Evolutionary conservation across 768 basidiomycete genomes (phyloP), one percentile per base, ranked within the genome.

Genomic region (Amanita exitialis): DNA sequence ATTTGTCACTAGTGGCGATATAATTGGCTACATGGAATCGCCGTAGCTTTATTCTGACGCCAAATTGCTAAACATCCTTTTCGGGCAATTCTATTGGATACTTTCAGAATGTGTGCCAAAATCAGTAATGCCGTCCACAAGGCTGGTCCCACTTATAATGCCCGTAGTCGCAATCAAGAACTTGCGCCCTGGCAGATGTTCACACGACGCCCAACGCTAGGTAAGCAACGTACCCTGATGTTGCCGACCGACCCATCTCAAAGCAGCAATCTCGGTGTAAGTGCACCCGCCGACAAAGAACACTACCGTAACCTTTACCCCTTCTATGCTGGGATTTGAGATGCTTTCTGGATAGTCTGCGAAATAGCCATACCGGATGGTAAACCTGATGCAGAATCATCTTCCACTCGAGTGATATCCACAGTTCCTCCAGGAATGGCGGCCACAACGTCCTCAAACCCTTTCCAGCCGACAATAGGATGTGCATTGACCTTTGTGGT

Each of bases 251-350:
- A 95, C 85, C 91, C 92, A 96, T 63, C 96, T 76, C 57, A 99
- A 64, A 5, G 95, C 95, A 34, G 96, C 85, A 53, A 98, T 92
- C 70, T 98, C 96, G 7, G 95, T 95, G 59, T 90, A 96, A 10
- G 96, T 99, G 64, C 93, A 93, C 3, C 95, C 96, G 23, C 96
- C 96, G 28, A 98, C 68, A 78, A 98, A 97, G 69, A 97, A 96
- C 8, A 99, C 88, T 15, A 95, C 78, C 2, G 92, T 95, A 4
- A 86, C 95, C 6, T 82, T 87, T 2, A 77, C 69, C 58, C 78
- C 76, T 54, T 84, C 86, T 45, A 21, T 12, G 28, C 23, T 5
- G 4, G 3, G 4, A 25, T 12, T 18, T 47, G 20, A 47, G 45
- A 36, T 2, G 10, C 20, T 35, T 9, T 44, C 44, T 36, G 12